phyloP scores from a whole-genome alignment of 106 monocot species.

The Allium cepa region DNA sequence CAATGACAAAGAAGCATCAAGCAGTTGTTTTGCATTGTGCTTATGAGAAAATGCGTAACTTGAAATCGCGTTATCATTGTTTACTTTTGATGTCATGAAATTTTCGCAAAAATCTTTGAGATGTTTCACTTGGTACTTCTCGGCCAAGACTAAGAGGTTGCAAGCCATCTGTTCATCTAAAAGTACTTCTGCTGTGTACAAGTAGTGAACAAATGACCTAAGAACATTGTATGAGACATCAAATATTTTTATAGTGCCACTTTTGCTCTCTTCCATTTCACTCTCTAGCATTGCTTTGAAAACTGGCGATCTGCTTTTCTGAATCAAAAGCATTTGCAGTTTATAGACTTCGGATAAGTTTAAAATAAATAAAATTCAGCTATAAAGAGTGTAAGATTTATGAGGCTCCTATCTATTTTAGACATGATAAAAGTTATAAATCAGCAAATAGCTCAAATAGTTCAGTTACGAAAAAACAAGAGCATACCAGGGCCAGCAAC shows the following conservation, averaged over 20 bases:
- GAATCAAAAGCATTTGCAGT: slow-evolving; percentile 1
- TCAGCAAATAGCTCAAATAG: no score
- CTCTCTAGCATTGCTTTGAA: slow-evolving; percentile 93
- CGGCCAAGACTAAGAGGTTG: slow-evolving; percentile 65
- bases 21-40: slow-evolving; percentile 60
- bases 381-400: neutral
- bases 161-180: slow-evolving; percentile 82
- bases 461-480: no score
- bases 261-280: slow-evolving; percentile 88
- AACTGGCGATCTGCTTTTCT: slow-evolving; percentile 87
- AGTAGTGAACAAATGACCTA: slow-evolving; percentile 67
- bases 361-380: neutral
- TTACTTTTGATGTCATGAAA: slow-evolving; percentile 86
- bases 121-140: slow-evolving; percentile 94
- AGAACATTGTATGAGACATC: slow-evolving; percentile 81
- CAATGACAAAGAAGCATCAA: slow-evolving; percentile 54
- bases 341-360: neutral
- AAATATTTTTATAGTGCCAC: slow-evolving; percentile 68
- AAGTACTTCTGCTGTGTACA: slow-evolving; percentile 83
- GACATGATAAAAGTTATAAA: no score
- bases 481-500: no score
- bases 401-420: no score
- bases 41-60: slow-evolving; percentile 69
- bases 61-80: slow-evolving; percentile 63
- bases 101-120: slow-evolving; percentile 80